phyloP scores from a whole-genome alignment of 164 flowering plant genomes.

The Dillenia suffruticosa region DNA sequence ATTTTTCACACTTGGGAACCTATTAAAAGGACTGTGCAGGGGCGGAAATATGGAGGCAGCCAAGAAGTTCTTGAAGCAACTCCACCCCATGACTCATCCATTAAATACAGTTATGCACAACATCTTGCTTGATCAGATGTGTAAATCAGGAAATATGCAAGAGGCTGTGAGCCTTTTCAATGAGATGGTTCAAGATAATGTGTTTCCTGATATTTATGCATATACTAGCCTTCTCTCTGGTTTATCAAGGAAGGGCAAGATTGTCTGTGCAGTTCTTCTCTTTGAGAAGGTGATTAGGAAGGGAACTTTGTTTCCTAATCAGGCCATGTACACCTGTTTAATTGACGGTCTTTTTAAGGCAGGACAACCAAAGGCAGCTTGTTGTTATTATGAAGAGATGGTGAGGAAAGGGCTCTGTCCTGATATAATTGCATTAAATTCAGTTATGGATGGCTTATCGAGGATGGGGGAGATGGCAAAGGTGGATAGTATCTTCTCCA shows the following conservation, averaged over 20 bases:
- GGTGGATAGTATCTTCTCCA: constrained; percentile 25
- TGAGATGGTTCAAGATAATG: constrained; percentile 48
- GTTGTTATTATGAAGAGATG: constrained; percentile 55
- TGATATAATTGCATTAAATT: constrained; percentile 49
- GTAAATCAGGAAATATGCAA: constrained; percentile 45
- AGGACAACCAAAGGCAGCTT: constrained; percentile 57
- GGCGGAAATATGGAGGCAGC: constrained; percentile 52
- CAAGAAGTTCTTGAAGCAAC: constrained; percentile 33
- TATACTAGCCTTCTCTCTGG: constrained; percentile 55
- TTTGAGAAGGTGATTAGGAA: constrained; percentile 28
- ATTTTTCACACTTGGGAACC: constrained; percentile 48
- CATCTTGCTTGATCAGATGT: constrained; percentile 40
- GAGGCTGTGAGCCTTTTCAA: constrained; percentile 42
- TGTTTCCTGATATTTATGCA: constrained; percentile 63
- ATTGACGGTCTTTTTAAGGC: constrained; percentile 58
- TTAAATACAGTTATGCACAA: constrained; percentile 55
- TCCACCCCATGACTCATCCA: constrained; percentile 43
- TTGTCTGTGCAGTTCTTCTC: constrained; percentile 53
- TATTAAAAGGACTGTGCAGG: constrained; percentile 67
- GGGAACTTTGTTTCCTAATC: constrained; percentile 27
- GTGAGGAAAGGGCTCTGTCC: constrained; percentile 29
- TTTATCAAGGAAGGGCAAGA: constrained; percentile 49
- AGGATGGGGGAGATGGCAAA: constrained; percentile 44
- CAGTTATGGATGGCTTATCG: constrained; percentile 52
- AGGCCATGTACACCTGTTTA: constrained; percentile 49